Base-by-base conservation (phyloP, 108 stramenopile species). In the Cylindrotheca closterium region DNA sequence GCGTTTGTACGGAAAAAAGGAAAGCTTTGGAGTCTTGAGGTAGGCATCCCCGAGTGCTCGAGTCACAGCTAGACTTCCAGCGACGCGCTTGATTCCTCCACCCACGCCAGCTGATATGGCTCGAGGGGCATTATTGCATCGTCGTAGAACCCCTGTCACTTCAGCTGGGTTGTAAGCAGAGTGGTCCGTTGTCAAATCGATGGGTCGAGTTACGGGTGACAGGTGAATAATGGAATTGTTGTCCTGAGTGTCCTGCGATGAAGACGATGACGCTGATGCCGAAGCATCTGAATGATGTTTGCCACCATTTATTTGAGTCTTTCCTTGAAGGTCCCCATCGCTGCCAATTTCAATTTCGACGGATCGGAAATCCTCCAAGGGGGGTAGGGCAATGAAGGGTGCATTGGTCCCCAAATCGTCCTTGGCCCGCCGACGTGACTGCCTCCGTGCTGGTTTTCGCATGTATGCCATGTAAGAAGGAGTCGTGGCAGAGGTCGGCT, bases 71-170 rank as follows among this genome's bases (percentile, higher is more conserved):
- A 93, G 61, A 57, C 82, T 84, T 8, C 92, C 92, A 4, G 92
- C 92, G 21, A 93, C 92, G 31, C 92, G 78, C 61, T 89, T 90
- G 71, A 93, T 93, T 0, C 92, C 92, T 4, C 92, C 92, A 21
- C 82, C 84, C 3, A 86, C 74, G 34, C 87, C 80, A 25, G 82
- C 68, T 30, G 87, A 81, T 22, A 93, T 89, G 0, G 89, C 87
- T 30, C 82, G 74, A 12, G 89, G 92, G 27, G 87, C 89, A 76
- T 87, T 85, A 61, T 90, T 85, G 65, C 92, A 93, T 45, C 92
- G 81, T 32, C 78, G 77, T 22, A 85, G 70, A 10, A 93, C 92
- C 1, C 84, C 82, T 26, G 79, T 81, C 24, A 91, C 87, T 74
- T 93, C 92, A 1, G 84, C 81, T 12, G 84, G 83, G 66, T 93